Percentiles rank a stretch among this genome's conserved stretches.
Evolutionary conservation across 139 green algal species (phyloP).

Genomic region (Trebouxia sp.): DNA sequence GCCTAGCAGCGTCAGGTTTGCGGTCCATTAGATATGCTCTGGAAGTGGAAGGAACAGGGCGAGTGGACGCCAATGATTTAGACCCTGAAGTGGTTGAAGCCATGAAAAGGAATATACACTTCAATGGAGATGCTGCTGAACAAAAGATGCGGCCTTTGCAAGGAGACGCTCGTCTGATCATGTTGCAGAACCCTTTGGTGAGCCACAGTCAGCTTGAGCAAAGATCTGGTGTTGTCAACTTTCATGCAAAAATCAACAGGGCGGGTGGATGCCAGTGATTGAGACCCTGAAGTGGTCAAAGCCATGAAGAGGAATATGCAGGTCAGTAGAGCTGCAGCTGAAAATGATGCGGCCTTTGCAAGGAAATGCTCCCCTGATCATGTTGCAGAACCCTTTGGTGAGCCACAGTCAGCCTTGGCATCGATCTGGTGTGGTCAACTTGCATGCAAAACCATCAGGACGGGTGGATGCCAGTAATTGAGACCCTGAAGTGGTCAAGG

Average conservation of each 20-base stretch:
- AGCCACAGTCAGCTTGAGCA: background rate
- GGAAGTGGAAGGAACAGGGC: conserved; percentile 70
- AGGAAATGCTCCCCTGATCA: conserved; percentile 82
- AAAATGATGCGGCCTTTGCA: conserved; percentile 55
- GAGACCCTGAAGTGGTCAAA: conserved; percentile 70
- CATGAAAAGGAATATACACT: conserved; percentile 82
- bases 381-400: conserved; percentile 63
- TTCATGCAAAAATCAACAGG: too few relatives aligned
- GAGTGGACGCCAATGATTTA: conserved; percentile 89
- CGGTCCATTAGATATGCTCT: conserved; percentile 92
- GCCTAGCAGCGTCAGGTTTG: conserved; percentile 90
- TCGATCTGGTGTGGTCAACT: too few relatives aligned
- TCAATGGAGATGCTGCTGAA: conserved; percentile 66
- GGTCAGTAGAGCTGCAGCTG: conserved; percentile 68
- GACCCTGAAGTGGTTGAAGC: conserved; percentile 66
- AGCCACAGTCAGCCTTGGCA: background rate
- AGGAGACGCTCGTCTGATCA: conserved; percentile 82
- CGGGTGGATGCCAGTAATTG: conserved; percentile 88
- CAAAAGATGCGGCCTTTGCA: conserved; percentile 57
- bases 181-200: conserved; percentile 63
- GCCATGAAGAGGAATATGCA: conserved; percentile 83
- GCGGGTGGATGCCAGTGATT: conserved; percentile 85
- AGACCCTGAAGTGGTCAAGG: conserved; percentile 65
- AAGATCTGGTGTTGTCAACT: too few relatives aligned
- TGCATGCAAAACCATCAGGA: too few relatives aligned